These are phyloP conservation scores for Chaetomiaceae sp. DNA, from an alignment of 2,329 filamentous ascomycete species.

Conservation along the genomic window DNA sequence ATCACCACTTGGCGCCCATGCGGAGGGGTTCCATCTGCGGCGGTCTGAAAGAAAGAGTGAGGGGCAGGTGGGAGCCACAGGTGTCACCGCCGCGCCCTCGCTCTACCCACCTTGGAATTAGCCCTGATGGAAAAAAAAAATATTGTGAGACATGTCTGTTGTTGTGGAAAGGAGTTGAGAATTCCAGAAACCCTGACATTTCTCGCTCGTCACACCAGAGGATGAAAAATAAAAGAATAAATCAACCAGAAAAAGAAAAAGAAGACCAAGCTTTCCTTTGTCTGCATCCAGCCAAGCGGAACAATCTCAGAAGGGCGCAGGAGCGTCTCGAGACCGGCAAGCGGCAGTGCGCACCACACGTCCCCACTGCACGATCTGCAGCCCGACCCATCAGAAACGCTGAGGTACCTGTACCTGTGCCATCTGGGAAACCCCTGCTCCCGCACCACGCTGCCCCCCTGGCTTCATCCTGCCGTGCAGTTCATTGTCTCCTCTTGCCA, in stretches of 20 bases:
- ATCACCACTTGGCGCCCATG: slow-evolving; percentile 4
- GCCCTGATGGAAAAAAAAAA: no score
- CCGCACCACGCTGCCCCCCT: slow-evolving; percentile 11
- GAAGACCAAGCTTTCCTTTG: slow-evolving; percentile 1
- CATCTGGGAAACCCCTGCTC: background rate
- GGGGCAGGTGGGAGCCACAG: background rate
- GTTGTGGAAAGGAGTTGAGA: no score
- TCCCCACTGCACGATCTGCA: slow-evolving; percentile 4
- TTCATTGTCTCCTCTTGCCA: slow-evolving; percentile 15
- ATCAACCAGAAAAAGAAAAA: no score
- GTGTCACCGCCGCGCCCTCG: background rate
- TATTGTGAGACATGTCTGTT: no score
- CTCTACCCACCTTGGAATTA: no score
- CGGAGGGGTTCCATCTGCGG: slow-evolving; percentile 9
- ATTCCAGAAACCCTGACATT: no score
- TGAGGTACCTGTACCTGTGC: slow-evolving; percentile 13
- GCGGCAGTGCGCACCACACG: slow-evolving; percentile 19
- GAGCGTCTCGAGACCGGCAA: slow-evolving; percentile 23
- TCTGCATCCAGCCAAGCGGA: slow-evolving; percentile 13
- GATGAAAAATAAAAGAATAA: no score
- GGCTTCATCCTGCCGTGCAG: slow-evolving; percentile 7
- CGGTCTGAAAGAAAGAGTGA: slow-evolving; percentile 11
- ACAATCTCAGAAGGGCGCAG: background rate
- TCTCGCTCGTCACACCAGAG: no score
- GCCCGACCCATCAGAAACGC: slow-evolving; percentile 7